Conservation (phyloP, 2,329 filamentous ascomycete species). For the Clarireedia homoeocarpa region DNA sequence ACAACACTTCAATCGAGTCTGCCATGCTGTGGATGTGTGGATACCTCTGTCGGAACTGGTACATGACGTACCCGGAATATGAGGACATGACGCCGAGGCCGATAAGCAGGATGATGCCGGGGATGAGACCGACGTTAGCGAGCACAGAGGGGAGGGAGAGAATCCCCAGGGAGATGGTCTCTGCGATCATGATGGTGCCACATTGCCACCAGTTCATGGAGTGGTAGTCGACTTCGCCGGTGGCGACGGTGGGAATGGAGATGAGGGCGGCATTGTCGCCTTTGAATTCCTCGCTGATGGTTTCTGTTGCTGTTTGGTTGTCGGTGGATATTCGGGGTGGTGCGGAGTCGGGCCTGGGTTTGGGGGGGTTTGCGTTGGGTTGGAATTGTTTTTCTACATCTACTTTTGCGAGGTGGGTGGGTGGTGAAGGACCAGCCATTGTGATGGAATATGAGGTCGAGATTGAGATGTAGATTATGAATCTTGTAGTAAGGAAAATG, state of each 20-base stretch:
- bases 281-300: background rate
- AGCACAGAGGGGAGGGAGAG: slow-evolving; percentile 7
- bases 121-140: slow-evolving; percentile 5
- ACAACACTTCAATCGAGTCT: background rate
- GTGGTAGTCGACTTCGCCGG: background rate
- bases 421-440: too few species aligned
- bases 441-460: background rate
- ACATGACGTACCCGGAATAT: slow-evolving; percentile 53
- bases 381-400: background rate
- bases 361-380: too few species aligned
- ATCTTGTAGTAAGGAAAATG: too few species aligned
- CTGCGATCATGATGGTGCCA: slow-evolving; percentile 4
- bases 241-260: background rate
- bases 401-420: background rate
- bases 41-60: slow-evolving; percentile 47
- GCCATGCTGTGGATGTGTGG: slow-evolving; percentile 33
- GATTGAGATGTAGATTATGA: too few species aligned
- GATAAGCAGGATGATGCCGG: slow-evolving; percentile 41
- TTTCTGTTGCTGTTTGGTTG: background rate
- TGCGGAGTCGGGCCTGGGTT: too few species aligned
- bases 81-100: slow-evolving; percentile 45
- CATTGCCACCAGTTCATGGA: slow-evolving; percentile 7
- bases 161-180: slow-evolving; percentile 10
- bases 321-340: background rate
- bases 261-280: background rate